Percentiles rank a stretch among this genome's conserved stretches.
These are phyloP conservation scores for Candida railenensis DNA, from an alignment of 805 yeast species.

Conservation along the genomic window DNA sequence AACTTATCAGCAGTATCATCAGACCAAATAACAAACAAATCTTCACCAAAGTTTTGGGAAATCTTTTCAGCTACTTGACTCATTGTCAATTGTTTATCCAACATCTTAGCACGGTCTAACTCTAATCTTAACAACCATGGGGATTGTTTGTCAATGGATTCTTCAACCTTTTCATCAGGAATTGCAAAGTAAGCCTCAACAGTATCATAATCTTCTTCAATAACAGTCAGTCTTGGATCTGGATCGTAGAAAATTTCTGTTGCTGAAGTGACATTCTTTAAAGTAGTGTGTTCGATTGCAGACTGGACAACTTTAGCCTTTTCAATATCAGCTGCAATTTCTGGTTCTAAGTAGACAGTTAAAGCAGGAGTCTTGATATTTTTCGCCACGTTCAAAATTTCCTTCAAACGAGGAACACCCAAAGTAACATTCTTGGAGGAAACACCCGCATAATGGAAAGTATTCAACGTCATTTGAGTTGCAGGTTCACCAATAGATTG, in stretches of 20 bases:
- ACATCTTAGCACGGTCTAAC: slow-evolving; percentile 97
- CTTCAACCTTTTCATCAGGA: slow-evolving; percentile 97
- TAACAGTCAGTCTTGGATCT: slow-evolving; percentile 95
- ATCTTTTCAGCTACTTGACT: slow-evolving; percentile 97
- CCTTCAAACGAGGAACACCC: slow-evolving; percentile 98
- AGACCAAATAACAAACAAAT: slow-evolving; percentile 96
- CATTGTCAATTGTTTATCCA: slow-evolving; percentile 96
- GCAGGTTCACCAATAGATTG: slow-evolving; percentile 99
- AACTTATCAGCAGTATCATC: slow-evolving; percentile 98
- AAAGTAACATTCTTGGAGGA: slow-evolving; percentile 93
- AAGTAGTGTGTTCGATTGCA: slow-evolving; percentile 93
- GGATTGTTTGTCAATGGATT: slow-evolving; percentile 88
- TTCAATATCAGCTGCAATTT: slow-evolving; percentile 83
- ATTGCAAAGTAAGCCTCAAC: slow-evolving; percentile 96
- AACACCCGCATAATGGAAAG: slow-evolving; percentile 98
- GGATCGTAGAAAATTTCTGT: slow-evolving; percentile 98
- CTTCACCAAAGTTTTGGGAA: slow-evolving; percentile 89
- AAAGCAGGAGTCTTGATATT: slow-evolving; percentile 99
- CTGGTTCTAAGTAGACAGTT: slow-evolving; percentile 86
- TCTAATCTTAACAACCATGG: slow-evolving; percentile 98
- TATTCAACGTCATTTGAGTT: slow-evolving; percentile 95
- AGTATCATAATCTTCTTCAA: slow-evolving; percentile 94
- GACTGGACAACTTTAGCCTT: slow-evolving; percentile 93
- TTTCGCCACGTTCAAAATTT: slow-evolving; percentile 96
- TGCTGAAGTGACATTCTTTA: slow-evolving; percentile 93